Conservation (phyloP, 441 rosid genomes). For the Erysimum cheiri region DNA sequence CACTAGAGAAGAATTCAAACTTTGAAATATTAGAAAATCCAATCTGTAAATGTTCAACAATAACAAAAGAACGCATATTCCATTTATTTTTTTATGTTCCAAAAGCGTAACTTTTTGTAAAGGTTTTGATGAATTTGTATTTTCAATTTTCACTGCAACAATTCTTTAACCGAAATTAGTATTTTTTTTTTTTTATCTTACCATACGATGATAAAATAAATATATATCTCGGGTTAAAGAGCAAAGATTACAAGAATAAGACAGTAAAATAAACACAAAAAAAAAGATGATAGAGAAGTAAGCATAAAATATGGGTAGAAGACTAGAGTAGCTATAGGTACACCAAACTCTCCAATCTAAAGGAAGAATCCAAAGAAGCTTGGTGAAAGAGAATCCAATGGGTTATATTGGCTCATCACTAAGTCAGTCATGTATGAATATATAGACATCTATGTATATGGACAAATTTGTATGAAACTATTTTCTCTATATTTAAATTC, state of each 20-base stretch:
- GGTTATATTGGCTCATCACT: conserved; percentile 19
- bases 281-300: conserved; percentile 8
- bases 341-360: conserved; percentile 44
- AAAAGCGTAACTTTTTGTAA: not conserved
- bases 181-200: not conserved
- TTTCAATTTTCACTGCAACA: not conserved
- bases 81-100: too few species aligned
- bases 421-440: not conserved
- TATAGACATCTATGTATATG: not conserved
- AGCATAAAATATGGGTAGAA: conserved; percentile 17
- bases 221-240: not conserved
- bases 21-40: too few species aligned
- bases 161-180: not conserved
- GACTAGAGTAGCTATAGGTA: conserved; percentile 44
- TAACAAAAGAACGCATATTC: too few species aligned
- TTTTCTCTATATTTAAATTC: not conserved
- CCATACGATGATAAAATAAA: not conserved
- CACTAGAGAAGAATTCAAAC: too few species aligned
- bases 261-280: not conserved
- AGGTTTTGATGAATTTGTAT: not conserved
- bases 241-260: not conserved
- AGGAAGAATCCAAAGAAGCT: conserved; percentile 50
- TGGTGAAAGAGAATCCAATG: conserved; percentile 42
- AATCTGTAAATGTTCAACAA: too few species aligned
- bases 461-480: conserved; percentile 25